Evolutionary conservation across 257 asterid species (phyloP), one percentile per base, ranked within the genome.

Genomic region (Jacaranda mimosifolia): DNA sequence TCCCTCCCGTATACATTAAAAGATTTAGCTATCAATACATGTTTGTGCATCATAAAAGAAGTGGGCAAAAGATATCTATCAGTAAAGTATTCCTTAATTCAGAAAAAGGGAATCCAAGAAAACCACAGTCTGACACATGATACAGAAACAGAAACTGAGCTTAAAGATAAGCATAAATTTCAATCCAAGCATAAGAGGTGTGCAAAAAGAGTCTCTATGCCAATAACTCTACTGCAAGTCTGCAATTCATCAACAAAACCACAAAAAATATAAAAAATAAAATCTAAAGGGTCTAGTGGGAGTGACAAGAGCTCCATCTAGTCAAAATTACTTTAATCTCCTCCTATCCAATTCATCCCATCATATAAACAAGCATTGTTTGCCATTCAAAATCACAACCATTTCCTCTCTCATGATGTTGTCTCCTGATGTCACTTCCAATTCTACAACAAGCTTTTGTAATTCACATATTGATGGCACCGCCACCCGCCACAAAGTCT

Each of bases 1-100:
- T 5, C 63, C 19, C 49, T 56, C 40, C 55, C 40, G 7, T 15
- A 13, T 73, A 59, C 60, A 74, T 38, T 51, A 63, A 48, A 74
- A 48, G 38, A 38, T 55, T 18, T 17, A 71, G 49, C 15, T 9
- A 12, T 45, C 56, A 8, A 19, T 17, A 43, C 39, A 64, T 64
- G 70, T 21, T 38, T 35, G 70, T 3, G 40, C 63, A 70, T 13
- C 59, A n/a, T n/a, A 68, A 42, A 26, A 68, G 43, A 68, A 68
- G 58, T 26, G 45, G 12, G 9, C 19, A 46, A 48, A 68, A 65
- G 36, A 42, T 68, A 26, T 40, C 71, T n/a, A 7, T n/a, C n/a
- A 43, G n/a, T 13, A n/a, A 45, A 42, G 56, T 66, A 17, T 9
- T 52, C 57, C 58, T 67, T 67, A 26, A 42, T 3, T 17, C 45